phyloP scores from a whole-genome alignment of 306 rosid species.

The Trifolium subterraneum region DNA sequence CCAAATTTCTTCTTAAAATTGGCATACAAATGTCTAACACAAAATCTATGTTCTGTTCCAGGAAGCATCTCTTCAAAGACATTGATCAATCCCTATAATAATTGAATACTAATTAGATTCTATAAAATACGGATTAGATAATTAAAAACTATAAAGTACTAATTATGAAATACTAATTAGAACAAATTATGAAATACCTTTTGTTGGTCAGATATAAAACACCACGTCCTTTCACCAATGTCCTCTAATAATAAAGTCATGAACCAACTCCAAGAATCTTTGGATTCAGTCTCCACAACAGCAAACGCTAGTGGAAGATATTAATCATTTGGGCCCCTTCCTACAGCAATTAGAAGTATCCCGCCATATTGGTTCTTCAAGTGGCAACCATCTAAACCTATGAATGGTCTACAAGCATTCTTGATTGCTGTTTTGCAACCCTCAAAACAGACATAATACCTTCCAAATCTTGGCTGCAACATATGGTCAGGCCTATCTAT shows the following conservation, averaged over 20 bases:
- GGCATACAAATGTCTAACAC: no score
- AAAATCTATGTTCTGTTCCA: no score
- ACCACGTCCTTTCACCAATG: not conserved
- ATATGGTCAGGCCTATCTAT: no score
- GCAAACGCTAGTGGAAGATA: not conserved
- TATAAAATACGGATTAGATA: no score
- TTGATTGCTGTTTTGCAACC: not conserved
- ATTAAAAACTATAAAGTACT: no score
- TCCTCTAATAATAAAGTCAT: no score
- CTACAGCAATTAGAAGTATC: not conserved
- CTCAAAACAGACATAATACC: not conserved
- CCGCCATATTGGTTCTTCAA: not conserved
- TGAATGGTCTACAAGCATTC: not conserved
- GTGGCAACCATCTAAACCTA: not conserved
- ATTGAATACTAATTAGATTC: no score
- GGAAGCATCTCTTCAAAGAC: no score
- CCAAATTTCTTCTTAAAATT: no score
- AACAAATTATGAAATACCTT: no score
- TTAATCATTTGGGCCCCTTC: not conserved
- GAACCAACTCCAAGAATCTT: not conserved
- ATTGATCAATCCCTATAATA: no score
- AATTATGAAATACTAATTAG: no score
- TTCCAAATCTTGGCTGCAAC: not conserved
- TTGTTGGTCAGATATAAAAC: not conserved
- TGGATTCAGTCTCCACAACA: not conserved